A percentile compares a stretch with the other conserved stretches of the same genome.
phyloP scores from a whole-genome alignment of 352 stramenopile genomes.

The Pythium insidiosum region DNA sequence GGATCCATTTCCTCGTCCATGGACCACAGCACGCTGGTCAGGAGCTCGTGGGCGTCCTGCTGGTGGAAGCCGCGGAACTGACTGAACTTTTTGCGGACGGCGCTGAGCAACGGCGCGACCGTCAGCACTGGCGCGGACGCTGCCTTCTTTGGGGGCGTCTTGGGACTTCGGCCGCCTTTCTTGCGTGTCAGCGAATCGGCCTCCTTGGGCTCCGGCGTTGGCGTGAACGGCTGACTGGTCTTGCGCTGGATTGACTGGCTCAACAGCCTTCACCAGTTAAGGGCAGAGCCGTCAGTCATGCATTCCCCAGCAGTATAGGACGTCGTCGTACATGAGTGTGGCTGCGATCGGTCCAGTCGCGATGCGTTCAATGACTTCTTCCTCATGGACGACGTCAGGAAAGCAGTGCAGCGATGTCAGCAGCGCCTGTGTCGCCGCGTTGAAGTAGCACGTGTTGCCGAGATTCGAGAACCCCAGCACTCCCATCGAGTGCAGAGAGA shows the following conservation, averaged over 20 bases:
- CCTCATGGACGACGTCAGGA: conserved; percentile 36
- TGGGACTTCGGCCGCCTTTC: conserved; percentile 9
- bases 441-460: too few relatives aligned
- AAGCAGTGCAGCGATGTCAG: conserved; percentile 83
- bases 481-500: too few relatives aligned
- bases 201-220: too few relatives aligned
- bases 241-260: conserved; percentile 1
- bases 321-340: conserved; percentile 40
- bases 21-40: conserved; percentile 90
- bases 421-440: conserved; percentile 85
- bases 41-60: conserved; percentile 96
- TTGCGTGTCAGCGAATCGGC: too few relatives aligned
- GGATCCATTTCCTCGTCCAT: conserved; percentile 69
- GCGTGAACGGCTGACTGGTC: neutral
- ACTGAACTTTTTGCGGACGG: conserved; percentile 77
- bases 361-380: conserved; percentile 48
- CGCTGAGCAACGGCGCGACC: conserved; percentile 50
- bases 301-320: neutral
- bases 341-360: conserved; percentile 82
- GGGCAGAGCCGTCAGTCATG: neutral
- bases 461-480: conserved; percentile 80
- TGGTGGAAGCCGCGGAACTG: conserved; percentile 93
- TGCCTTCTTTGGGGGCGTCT: conserved; percentile 12
- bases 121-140: conserved; percentile 35
- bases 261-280: conserved; percentile 3